phyloP scores from a whole-genome alignment of 768 basidiomycete species.

The Mycena alexandri region DNA sequence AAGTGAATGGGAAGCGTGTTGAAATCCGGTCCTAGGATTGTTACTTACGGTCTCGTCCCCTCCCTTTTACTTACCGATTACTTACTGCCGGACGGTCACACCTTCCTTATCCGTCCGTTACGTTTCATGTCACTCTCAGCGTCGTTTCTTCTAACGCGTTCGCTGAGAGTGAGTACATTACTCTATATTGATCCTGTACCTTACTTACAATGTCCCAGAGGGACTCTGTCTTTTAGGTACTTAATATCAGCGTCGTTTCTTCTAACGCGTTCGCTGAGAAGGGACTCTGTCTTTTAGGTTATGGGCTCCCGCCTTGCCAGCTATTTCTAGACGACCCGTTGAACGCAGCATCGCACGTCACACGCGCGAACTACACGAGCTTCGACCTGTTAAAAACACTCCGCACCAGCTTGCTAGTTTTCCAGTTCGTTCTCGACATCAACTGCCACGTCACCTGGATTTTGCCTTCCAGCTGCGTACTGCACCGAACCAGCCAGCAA shows the following conservation, averaged over 20 bases:
- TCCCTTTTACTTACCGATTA: too few relatives aligned
- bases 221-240: constrained; percentile 10
- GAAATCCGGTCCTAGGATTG: too few relatives aligned
- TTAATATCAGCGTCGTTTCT: constrained; percentile 6
- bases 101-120: too few relatives aligned
- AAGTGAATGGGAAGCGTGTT: too few relatives aligned
- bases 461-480: constrained; percentile 14
- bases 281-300: constrained; percentile 9
- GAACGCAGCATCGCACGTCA: constrained; percentile 22
- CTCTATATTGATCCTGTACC: constrained; percentile 38
- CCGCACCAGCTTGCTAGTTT: too few relatives aligned
- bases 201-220: constrained; percentile 2
- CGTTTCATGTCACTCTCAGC: too few relatives aligned
- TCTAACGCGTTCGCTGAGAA: too few relatives aligned
- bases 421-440: constrained; percentile 14
- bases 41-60: too few relatives aligned
- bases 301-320: constrained; percentile 19
- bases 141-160: too few relatives aligned
- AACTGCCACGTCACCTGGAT: constrained; percentile 25
- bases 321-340: constrained; percentile 21
- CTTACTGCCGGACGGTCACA: too few relatives aligned
- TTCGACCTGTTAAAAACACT: not conserved
- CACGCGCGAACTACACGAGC: constrained; percentile 23
- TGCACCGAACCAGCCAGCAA: constrained; percentile 19
- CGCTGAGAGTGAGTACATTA: too few relatives aligned